Evolutionary conservation across 768 basidiomycete genomes (phyloP), one percentile per base, ranked within the genome.

Genomic region (Naganishia onofrii): DNA sequence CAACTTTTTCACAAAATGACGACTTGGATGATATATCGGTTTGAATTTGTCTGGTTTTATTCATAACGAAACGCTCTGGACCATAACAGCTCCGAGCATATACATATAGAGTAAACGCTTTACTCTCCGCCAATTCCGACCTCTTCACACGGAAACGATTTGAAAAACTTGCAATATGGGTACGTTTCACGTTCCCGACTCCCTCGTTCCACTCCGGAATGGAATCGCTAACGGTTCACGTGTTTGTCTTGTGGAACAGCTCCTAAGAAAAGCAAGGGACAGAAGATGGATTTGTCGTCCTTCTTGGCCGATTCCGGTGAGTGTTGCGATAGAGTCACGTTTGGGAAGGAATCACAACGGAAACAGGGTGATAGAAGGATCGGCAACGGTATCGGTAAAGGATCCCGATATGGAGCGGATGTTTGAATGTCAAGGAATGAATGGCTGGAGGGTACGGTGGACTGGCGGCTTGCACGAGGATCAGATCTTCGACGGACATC

Each of bases 231-330:
- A 44, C 17, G n/a, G 36, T 12, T 46, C 28, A 23, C 26, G 31
- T 32, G 2, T 36, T 19, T 26, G 13, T 28, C 29, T 19, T 19
- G 19, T 21, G 48, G 48, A 51, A 28, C 75, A 94, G 92, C 92
- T 74, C 93, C 94, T 38, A 91, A 92, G 84, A 89, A 89, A 81
- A 91, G 91, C 85, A 87, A 87, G 76, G 77, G 75, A 53, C 88
- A 95, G 83, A 96, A 94, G 85, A 91, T 97, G 81, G 88, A 92
- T 70, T 84, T 98, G 71, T 90, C 89, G 81, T 92, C 90, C 83
- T 98, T 97, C 84, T 86, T 98, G 72, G 91, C 88, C 54, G 92
- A 96, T 82, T 85, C 80, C 75, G 80, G 95, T 95, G 75, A 80
- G 92, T 83, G 52, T 60, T 51, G 63, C 68, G 60, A 67, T 63